Conservation (phyloP, 768 basidiomycete genomes). For the Boletus speciosus region DNA sequence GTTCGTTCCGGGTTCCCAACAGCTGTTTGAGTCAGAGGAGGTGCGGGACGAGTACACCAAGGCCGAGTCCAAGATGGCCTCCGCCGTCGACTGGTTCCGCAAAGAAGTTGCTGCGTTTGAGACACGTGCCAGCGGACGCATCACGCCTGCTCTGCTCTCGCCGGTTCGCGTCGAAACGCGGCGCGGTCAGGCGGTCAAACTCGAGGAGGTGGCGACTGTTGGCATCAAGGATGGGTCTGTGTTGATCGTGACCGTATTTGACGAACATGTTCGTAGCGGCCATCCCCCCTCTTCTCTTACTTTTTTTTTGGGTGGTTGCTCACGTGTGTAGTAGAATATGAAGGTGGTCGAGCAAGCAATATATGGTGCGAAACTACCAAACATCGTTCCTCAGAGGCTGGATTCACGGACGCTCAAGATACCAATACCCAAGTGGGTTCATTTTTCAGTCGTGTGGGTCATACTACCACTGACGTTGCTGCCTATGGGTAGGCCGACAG, state of each 20-base stretch:
- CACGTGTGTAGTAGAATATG: conserved; percentile 52
- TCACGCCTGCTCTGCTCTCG: conserved; percentile 68
- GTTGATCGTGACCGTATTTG: conserved; percentile 72
- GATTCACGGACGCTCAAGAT: conserved; percentile 74
- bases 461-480: background rate
- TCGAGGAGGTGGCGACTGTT: conserved; percentile 77
- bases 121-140: conserved; percentile 69
- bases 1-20: conserved; percentile 67
- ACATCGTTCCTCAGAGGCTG: conserved; percentile 65
- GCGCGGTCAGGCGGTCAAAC: conserved; percentile 34
- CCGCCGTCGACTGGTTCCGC: conserved; percentile 67
- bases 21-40: conserved; percentile 50
- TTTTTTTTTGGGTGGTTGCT: conserved; percentile 2
- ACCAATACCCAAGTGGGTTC: conserved; percentile 70
- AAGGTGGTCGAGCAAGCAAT: conserved; percentile 74
- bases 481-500: conserved; percentile 55
- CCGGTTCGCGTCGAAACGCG: conserved; percentile 60
- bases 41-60: conserved; percentile 60
- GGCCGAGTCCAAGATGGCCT: conserved; percentile 59
- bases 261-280: conserved; percentile 59
- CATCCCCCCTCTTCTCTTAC: background rate
- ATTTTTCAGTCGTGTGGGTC: background rate
- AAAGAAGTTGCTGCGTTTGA: conserved; percentile 74
- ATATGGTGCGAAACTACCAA: conserved; percentile 71
- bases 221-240: conserved; percentile 76